Base-by-base conservation (phyloP, 352 stramenopile genomes). In the Globisporangium splendens region DNA sequence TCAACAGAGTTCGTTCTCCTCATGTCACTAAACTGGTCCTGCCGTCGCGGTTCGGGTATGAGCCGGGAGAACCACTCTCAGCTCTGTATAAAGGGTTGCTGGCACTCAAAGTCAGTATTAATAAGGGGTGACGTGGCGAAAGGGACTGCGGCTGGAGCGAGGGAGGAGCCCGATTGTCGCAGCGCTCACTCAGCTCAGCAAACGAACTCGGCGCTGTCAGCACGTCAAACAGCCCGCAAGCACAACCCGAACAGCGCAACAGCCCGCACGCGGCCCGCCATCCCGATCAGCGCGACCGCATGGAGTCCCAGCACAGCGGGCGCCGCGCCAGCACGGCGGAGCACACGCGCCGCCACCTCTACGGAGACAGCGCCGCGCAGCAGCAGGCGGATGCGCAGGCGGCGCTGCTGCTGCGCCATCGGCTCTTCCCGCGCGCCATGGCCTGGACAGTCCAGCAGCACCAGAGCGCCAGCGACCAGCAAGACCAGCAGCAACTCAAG, bases 351-450 rank as follows among this genome's bases (percentile, higher is more conserved):
- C 53, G 53, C 22, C 53, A 59, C 24, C 43, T 59, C 41, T 59
- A 59, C 42, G 53, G 53, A 14, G 58, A 60, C 46, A 8, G 28
- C 28, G 28, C 28, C 5, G 28, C n/a, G n/a, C n/a, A n/a, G n/a
- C n/a, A n/a, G n/a, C n/a, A n/a, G n/a, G n/a, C 56, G 10, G 62
- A 60, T 15, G 54, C 57, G 31, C 39, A 50, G 33, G 57, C 49
- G 3, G 58, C 42, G 18, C 58, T 75, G 46, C 61, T 77, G 54
- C 68, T 87, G 62, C 74, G 72, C 52, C 77, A 87, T 56, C 77
- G 77, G 10, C 59, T 87, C 44, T 87, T 87, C 63, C 77, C 77
- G 14, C 72, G 77, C 18, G 77, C 74, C 42, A 87, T 87, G 77
- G 77, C 74, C 44, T 87, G 74, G 74, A 73, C 73, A 47, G 65